Percentiles rank a stretch among this genome's conserved stretches.
Evolutionary conservation across 805 yeast species (phyloP).

Genomic region (Candida sonorensis): DNA sequence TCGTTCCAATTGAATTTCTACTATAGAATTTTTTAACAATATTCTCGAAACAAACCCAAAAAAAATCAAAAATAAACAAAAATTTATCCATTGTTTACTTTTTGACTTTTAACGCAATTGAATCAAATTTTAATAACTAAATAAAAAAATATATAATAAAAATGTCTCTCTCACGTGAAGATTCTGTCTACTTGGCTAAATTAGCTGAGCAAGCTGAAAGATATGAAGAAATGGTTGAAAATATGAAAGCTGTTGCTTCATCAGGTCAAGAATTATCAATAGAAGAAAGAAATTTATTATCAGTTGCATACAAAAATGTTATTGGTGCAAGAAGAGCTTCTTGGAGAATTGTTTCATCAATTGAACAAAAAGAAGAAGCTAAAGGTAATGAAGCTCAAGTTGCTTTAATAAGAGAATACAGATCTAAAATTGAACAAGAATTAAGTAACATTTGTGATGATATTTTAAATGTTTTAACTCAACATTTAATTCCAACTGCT

Average conservation of each 20-base stretch:
- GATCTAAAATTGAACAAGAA: slow-evolving; percentile 90
- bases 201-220: slow-evolving; percentile 99
- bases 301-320: slow-evolving; percentile 97
- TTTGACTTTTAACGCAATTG: no score
- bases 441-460: slow-evolving; percentile 91
- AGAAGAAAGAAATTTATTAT: slow-evolving; percentile 94
- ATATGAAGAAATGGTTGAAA: slow-evolving; percentile 98
- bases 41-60: no score
- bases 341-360: slow-evolving; percentile 97
- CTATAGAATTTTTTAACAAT: no score
- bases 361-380: slow-evolving; percentile 96
- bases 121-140: no score
- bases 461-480: slow-evolving; percentile 78
- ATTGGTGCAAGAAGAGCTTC: slow-evolving; percentile 99
- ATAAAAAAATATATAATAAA: no score
- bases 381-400: slow-evolving; percentile 93
- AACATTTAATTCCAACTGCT: slow-evolving; percentile 90
- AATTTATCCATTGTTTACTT: no score
- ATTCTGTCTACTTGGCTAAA: slow-evolving; percentile 95
- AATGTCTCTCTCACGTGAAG: slow-evolving; percentile 90
- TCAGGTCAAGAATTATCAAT: slow-evolving; percentile 93
- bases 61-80: no score
- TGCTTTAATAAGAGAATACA: slow-evolving; percentile 83
- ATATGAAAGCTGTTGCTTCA: slow-evolving; percentile 96
- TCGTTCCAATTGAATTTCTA: no score